A percentile compares a stretch with the other conserved stretches of the same genome.
phyloP scores from a whole-genome alignment of 139 green algal species.

The Auxenochlorella protothecoides region DNA sequence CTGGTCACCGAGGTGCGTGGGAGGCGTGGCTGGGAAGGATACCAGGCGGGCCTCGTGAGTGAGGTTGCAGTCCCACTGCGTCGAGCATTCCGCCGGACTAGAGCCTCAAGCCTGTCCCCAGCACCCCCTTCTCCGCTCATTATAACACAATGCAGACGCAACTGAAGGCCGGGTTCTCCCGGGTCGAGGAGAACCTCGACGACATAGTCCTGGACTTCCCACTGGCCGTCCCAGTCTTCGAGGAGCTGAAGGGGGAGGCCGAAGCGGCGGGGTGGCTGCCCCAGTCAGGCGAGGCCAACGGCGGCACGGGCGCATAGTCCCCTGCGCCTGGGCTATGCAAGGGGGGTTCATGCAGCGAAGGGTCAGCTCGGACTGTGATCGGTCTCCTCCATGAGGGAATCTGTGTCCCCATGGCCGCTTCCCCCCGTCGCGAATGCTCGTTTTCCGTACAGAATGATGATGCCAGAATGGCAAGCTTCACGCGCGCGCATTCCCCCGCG shows the following conservation, averaged over 20 bases:
- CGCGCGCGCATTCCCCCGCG: neutral
- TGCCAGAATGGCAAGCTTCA: no score
- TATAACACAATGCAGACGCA: conserved; percentile 31
- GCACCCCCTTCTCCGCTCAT: neutral
- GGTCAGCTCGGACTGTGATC: no score
- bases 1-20: neutral
- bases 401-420: no score
- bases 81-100: neutral
- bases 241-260: conserved; percentile 7
- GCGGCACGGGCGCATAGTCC: no score
- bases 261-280: conserved; percentile 12
- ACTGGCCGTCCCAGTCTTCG: neutral
- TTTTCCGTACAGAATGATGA: no score
- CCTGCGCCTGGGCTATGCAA: no score
- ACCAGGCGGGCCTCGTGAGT: no score
- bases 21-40: neutral
- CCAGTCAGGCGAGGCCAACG: neutral
- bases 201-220: conserved; percentile 33
- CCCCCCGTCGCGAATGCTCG: no score
- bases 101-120: neutral
- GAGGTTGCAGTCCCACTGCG: no score
- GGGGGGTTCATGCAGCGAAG: no score
- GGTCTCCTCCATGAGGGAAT: no score
- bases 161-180: conserved; percentile 39
- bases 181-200: conserved; percentile 21